Conservation (phyloP, 2,329 filamentous ascomycete species). For the Coniella vitis region DNA sequence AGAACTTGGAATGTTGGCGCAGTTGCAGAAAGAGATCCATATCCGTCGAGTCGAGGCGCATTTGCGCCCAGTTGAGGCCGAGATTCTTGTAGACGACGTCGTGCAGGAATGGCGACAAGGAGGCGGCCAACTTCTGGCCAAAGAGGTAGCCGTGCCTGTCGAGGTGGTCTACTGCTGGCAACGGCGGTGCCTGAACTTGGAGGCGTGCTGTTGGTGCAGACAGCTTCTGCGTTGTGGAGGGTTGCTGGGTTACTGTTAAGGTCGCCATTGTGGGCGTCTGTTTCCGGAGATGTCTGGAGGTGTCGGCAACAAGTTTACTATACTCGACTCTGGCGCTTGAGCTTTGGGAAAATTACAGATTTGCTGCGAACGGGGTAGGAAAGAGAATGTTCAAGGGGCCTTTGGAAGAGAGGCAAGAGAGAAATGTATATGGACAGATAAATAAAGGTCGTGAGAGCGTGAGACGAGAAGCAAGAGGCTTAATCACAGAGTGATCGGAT, state of each 20-base stretch:
- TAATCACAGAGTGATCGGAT: not conserved
- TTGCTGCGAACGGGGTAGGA: too few relatives aligned
- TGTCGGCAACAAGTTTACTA: too few relatives aligned
- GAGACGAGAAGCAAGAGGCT: not conserved
- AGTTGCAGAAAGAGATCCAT: constrained; percentile 43
- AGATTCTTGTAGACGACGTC: constrained; percentile 45
- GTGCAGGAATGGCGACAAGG: constrained; percentile 49
- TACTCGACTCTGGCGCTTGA: too few relatives aligned
- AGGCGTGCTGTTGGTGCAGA: constrained; percentile 9
- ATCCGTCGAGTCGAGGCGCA: constrained; percentile 45
- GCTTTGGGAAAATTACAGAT: too few relatives aligned
- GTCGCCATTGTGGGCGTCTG: constrained; percentile 7
- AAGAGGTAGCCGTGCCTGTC: constrained; percentile 49
- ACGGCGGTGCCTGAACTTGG: not conserved
- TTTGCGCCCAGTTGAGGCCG: constrained; percentile 43
- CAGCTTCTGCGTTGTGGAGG: not conserved
- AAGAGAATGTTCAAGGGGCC: too few relatives aligned
- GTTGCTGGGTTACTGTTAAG: constrained; percentile 9
- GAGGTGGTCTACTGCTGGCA: constrained; percentile 22
- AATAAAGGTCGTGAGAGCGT: too few relatives aligned
- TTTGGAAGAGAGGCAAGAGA: too few relatives aligned
- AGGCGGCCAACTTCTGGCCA: constrained; percentile 48
- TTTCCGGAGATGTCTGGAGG: not conserved
- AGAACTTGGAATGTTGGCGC: constrained; percentile 51
- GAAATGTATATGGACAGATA: too few relatives aligned